Evolutionary conservation across 768 basidiomycete species (phyloP).

Genomic region (Amanita jacksonii): DNA sequence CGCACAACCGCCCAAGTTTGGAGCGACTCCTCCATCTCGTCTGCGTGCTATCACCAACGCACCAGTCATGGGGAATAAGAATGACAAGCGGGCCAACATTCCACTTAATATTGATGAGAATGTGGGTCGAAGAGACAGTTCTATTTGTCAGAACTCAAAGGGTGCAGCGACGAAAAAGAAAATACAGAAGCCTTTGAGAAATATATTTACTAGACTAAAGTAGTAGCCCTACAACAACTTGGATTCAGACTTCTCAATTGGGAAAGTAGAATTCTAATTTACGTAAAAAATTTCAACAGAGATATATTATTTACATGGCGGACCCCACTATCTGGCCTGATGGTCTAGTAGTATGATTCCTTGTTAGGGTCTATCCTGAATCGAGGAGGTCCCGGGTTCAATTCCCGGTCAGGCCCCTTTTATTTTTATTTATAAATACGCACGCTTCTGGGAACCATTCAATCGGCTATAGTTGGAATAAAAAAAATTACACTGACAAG

Average conservation of each 20-base stretch:
- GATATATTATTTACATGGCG: too few relatives aligned
- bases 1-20: background rate
- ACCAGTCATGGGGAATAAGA: background rate
- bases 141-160: background rate
- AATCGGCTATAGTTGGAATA: too few relatives aligned
- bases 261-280: background rate
- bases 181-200: constrained; percentile 3
- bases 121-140: constrained; percentile 3
- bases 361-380: constrained; percentile 36
- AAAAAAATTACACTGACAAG: too few relatives aligned
- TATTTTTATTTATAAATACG: background rate
- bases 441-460: background rate
- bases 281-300: too few relatives aligned
- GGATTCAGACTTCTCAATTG: background rate
- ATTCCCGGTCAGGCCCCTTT: constrained; percentile 68
- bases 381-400: constrained; percentile 87
- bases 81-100: background rate
- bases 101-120: constrained; percentile 1
- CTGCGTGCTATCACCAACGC: background rate
- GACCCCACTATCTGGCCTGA: constrained; percentile 28
- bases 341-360: too few relatives aligned
- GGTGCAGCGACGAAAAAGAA: constrained; percentile 1
- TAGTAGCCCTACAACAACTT: background rate
- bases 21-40: background rate
- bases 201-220: constrained; percentile 7